Evolutionary conservation across 2,329 filamentous ascomycete species (phyloP).

Genomic region (Aspergillus thermomutatus): DNA sequence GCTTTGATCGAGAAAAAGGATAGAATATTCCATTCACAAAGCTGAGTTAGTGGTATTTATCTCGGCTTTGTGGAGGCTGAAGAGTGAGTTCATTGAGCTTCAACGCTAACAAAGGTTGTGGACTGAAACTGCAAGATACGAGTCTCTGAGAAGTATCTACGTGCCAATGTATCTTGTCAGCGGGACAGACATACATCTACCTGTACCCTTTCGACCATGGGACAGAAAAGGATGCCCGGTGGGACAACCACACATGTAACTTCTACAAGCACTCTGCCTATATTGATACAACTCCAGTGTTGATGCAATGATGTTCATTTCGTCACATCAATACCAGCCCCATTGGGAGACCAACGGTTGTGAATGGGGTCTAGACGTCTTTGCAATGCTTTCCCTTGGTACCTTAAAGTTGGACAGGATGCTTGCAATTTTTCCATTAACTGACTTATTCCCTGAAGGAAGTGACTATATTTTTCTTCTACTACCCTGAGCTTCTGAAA

Average conservation of each 20-base stretch:
- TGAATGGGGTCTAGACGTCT: conserved; percentile 4
- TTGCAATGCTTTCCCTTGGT: background rate
- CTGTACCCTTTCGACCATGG: background rate
- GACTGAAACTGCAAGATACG: background rate
- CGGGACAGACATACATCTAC: background rate
- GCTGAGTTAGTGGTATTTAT: background rate
- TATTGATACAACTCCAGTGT: background rate
- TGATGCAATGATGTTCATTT: conserved; percentile 5
- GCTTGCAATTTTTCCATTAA: background rate
- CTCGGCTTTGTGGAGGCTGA: background rate
- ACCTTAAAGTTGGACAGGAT: background rate
- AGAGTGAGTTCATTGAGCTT: background rate
- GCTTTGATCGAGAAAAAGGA: background rate
- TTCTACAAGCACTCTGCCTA: background rate
- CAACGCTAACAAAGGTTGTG: background rate
- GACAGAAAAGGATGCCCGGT: background rate
- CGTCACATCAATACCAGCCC: conserved; percentile 10
- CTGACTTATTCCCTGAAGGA: background rate
- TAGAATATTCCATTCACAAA: background rate
- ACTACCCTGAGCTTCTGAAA: background rate
- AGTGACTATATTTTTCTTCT: background rate
- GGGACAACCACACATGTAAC: background rate
- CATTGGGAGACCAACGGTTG: background rate
- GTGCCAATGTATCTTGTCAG: too few species aligned
- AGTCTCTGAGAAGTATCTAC: background rate